Base-by-base conservation (phyloP, 2,329 filamentous ascomycete species). In the Penicillium concentricum region DNA sequence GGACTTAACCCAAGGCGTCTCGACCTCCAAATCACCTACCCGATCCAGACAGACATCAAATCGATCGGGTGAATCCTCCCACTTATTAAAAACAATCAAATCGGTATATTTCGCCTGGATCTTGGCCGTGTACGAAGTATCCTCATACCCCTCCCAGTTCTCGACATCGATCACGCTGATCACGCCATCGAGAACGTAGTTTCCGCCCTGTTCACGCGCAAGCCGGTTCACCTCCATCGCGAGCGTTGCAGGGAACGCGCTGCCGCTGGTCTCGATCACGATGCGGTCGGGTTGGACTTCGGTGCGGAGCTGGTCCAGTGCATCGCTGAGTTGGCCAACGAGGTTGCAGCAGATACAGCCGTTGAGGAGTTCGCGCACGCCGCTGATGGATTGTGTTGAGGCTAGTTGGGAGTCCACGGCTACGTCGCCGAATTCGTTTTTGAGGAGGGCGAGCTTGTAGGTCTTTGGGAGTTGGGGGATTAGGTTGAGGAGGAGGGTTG, bases 301-400 rank as follows among this genome's bases (percentile, higher is more conserved):
- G 26, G 78, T 74, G 49, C 84, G 83, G 39, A 99, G 86, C 69
- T 94, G 87, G 42, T 83, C 78, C 18, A 99, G 86, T 1, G 93
- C 92, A 46, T 89, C 86, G 58, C 86, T 85, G 8, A 99, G 85
- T 74, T 96, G 91, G 16, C 94, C 94, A 59, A 99, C 93, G 26
- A 97, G 88, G 73, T 97, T 97, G 80, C 94, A 99, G 84, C 94
- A 99, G 76, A 99, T 97, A 78, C 94, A 97, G 64, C 93, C 94
- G 73, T 96, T 96, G 52, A 99, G 87, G 1, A 99, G 83, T 76
- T 99, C 94, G 67, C 90, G 89, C 5, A 96, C 92, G 54, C 92
- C 93, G 0, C 91, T 88, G 65, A 99, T 92, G 61, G 92, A 87
- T 48, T 85, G 85, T 15, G 89, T 89, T 0, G 89, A 82, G 16